phyloP scores from a whole-genome alignment of 345 rosid genomes.

The Syzygium aqueum region DNA sequence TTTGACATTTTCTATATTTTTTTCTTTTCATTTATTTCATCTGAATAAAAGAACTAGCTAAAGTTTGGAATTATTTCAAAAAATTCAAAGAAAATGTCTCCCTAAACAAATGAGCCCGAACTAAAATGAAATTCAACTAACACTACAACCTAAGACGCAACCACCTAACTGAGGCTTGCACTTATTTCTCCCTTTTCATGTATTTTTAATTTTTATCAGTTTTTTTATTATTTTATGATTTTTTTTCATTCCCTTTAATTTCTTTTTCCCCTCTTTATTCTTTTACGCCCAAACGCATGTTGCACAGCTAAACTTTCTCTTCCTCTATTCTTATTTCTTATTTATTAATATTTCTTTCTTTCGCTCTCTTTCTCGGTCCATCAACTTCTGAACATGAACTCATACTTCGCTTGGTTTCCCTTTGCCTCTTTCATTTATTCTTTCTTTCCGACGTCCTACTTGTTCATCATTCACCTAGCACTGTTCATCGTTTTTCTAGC shows the following conservation, averaged over 20 bases:
- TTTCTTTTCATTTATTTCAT: too few relatives aligned
- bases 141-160: too few relatives aligned
- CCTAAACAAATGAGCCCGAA: too few relatives aligned
- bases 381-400: background rate
- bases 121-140: too few relatives aligned
- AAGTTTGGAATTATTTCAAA: too few relatives aligned
- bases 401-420: background rate
- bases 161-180: too few relatives aligned
- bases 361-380: background rate
- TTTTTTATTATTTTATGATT: background rate
- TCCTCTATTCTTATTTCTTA: background rate
- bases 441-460: background rate
- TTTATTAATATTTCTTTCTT: background rate
- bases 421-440: background rate
- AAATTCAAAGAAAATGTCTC: too few relatives aligned
- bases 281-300: background rate
- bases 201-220: background rate
- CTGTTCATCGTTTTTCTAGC: background rate
- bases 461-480: background rate
- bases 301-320: background rate
- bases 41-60: too few relatives aligned
- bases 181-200: too few relatives aligned
- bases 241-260: background rate
- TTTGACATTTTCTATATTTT: too few relatives aligned
- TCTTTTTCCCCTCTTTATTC: background rate